Evolutionary conservation across 2,329 filamentous ascomycete species (phyloP), one percentile per base, ranked within the genome.

Genomic region (Pezicula neosporulosa): DNA sequence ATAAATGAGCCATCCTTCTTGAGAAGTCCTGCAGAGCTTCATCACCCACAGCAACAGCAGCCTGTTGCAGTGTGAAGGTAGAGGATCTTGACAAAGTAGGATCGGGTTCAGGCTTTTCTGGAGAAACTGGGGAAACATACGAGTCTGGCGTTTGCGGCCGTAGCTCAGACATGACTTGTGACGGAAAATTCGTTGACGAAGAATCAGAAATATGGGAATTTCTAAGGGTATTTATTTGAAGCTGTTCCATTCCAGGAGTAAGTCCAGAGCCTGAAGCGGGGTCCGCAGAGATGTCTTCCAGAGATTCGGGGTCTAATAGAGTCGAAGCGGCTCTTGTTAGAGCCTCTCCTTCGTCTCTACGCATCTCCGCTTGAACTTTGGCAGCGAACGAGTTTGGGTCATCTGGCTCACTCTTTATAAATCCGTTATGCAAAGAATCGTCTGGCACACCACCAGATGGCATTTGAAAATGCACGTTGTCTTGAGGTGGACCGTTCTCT

Each of bases 11-110:
- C 3, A 89, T 87, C 24, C 90, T 85, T 6, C 72, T 66, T 3
- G 83, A 80, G 65, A 96, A 96, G 12, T 85, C 80, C 7, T 78
- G 70, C 46, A 92, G 76, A 0, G 90, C 86, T 50, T 85, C 82
- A 46, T 88, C 84, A 33, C 56, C 60, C 7, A 62, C 49, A 49
- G 60, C 56, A 35, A 56, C 21, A 35, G 58, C 58, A 27, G 58
- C 57, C n/a, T 58, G 61, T 36, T 60, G 58, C 28, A 65, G 37
- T 21, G 51, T 60, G 16, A 59, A 48, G 9, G 56, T 59, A 30
- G 51, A 48, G 10, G 52, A 49, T 53, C 53, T 59, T 27, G 46
- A n/a, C 13, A 45, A 38, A 21, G 16, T 30, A 45, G 50, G 33
- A 24, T 30, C 19, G 6, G 12, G 16, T 6, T 47, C 30, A 19